Conservation (phyloP, 2,329 filamentous ascomycete species). For the Colletotrichum trifolii region DNA sequence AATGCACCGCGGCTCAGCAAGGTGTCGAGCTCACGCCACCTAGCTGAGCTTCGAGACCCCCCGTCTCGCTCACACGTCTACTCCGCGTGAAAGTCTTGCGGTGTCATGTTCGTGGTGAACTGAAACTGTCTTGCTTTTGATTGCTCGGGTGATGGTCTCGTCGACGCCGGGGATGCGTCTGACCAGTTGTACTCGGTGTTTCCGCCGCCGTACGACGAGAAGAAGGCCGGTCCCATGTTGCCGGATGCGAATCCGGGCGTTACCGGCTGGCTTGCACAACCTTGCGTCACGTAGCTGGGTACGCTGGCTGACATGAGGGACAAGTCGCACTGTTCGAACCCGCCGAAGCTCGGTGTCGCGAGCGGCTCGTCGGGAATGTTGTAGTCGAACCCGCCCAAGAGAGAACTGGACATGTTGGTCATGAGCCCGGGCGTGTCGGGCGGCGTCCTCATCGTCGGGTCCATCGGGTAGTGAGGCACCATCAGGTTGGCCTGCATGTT, state of each 20-base stretch:
- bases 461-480: conserved; percentile 43
- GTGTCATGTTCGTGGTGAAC: conserved; percentile 49
- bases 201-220: conserved; percentile 44
- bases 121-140: conserved; percentile 43
- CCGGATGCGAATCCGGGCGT: conserved; percentile 59
- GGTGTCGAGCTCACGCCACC: no score
- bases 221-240: conserved; percentile 55
- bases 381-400: conserved; percentile 51
- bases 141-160: conserved; percentile 48
- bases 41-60: not conserved
- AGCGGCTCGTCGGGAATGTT: conserved; percentile 59
- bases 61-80: conserved; percentile 6
- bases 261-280: conserved; percentile 57
- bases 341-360: conserved; percentile 58
- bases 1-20: no score
- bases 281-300: conserved; percentile 57
- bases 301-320: conserved; percentile 48
- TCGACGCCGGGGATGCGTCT: conserved; percentile 49
- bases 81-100: conserved; percentile 38
- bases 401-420: conserved; percentile 52
- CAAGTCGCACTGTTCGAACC: conserved; percentile 55
- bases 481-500: conserved; percentile 37
- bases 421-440: conserved; percentile 64
- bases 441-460: conserved; percentile 63
- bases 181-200: conserved; percentile 65